These are phyloP conservation scores for Tricholoma bakamatsutake DNA, from an alignment of 768 basidiomycete species.

Conservation along the genomic window DNA sequence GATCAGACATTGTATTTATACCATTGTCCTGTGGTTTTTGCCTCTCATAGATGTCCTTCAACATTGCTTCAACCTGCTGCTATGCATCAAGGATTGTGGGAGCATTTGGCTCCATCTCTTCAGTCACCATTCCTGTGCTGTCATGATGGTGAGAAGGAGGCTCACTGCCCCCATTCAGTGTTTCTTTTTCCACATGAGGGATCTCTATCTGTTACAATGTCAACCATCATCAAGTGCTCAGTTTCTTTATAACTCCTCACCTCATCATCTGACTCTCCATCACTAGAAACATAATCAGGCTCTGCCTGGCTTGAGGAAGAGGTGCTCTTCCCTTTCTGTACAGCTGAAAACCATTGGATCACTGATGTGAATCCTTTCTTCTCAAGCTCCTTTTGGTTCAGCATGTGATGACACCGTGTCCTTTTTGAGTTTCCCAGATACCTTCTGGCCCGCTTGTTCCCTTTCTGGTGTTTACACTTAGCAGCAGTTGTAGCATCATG, in stretches of 20 bases:
- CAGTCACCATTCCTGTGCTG: background rate
- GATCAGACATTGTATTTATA: conserved; percentile 3
- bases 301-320: too few relatives aligned
- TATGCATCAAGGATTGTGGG: background rate
- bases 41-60: background rate
- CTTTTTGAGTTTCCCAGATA: background rate
- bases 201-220: background rate
- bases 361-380: too few relatives aligned
- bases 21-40: background rate
- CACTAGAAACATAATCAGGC: too few relatives aligned
- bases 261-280: too few relatives aligned
- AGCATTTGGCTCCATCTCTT: background rate
- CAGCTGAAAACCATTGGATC: too few relatives aligned
- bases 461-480: too few relatives aligned
- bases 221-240: background rate
- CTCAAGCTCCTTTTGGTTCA: too few relatives aligned
- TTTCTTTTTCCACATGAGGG: background rate
- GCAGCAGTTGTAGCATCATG: too few relatives aligned
- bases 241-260: background rate
- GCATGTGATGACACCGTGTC: conserved; percentile 6
- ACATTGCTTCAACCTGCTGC: background rate
- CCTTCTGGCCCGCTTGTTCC: too few relatives aligned
- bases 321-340: too few relatives aligned
- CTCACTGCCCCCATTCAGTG: background rate
- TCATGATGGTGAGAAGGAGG: background rate